Base-by-base conservation (phyloP, 139 green algal genomes). In the Edaphochlamys debaryana region DNA sequence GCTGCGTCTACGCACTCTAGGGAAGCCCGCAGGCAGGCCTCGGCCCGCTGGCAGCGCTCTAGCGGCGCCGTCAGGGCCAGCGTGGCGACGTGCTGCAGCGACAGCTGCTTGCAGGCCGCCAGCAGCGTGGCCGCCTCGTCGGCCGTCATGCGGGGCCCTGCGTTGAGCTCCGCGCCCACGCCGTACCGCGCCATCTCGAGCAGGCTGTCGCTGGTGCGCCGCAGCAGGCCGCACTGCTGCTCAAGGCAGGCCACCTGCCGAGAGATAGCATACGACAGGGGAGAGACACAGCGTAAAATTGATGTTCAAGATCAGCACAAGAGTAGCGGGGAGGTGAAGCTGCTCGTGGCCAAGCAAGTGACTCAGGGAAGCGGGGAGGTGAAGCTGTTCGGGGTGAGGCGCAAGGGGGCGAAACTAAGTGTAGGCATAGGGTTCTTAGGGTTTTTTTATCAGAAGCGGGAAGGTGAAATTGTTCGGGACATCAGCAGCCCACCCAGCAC, bases 171-270 rank as follows among this genome's bases (percentile, higher is more conserved):
- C 9, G 76, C 76, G 32, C 6, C 42, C 27, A 82, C 37, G 42
- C 76, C 76, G 29, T 45, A 66, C 22, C 76, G 76, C 25, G 76
- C 76, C 76, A 82, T 82, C 13, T 82, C 63, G 0, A 82, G 64
- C 7, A 82, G 34, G 76, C 63, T 34, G 30, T 82, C 76, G n/a
- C 32, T 52, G 19, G 32, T 23, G 25, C 67, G 76, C 13, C 76
- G 63, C 63, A 82, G 64, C 32, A 82, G 41, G 9, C 20, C 8
- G 29, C 73, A 42, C 63, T 82, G 76, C 41, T 50, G 30, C 63
- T 52, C 38, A 40, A 64, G 64, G 56, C 62, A 73, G 13, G 41
- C 34, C 13, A 48, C 63, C 76, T 82, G 76, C 41, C 20, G 7
- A 58, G 50, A n/a, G n/a, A n/a, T n/a, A n/a, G n/a, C n/a, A n/a